Evolutionary conservation across 805 yeast genomes (phyloP), one percentile per base, ranked within the genome.

Genomic region (Helenozyma rhizophorensis): DNA sequence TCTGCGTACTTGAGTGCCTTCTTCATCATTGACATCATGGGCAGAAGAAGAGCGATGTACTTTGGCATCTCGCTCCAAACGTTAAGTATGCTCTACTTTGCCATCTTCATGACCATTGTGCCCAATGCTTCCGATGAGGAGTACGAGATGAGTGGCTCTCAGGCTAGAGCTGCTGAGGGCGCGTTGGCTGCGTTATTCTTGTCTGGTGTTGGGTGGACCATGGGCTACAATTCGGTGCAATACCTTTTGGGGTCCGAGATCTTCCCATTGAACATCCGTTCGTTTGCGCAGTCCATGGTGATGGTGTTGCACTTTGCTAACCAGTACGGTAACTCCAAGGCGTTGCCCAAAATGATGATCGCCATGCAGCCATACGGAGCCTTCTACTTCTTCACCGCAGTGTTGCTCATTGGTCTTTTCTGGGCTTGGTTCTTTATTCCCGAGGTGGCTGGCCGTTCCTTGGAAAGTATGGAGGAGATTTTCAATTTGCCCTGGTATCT

Each of bases 161-260:
- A 63, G 36, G 34, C 39, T 14, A 41, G 46, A 4, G 76, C 76
- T 2, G 60, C 72, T 22, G 50, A 58, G 31, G 74, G 61, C 30
- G 80, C 79, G 8, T 50, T 75, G 43, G 76, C 77, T 1, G 65
- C 74, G 30, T 45, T 76, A 15, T 74, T 58, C 43, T 43, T 74
- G 23, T 59, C 66, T 21, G 80, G 80, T 43, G 59, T 64, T 14
- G 79, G 78, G 23, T 76, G 80, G 81, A 69, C 76, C 21, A 51
- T 75, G 53, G 80, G 80, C 23, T 76, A 72, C 68, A 76, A 76
- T 53, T 59, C 75, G 0, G 58, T 74, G 29, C 80, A 75, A 48
- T 75, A 74, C 47, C 58, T 75, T 42, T 54, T 75, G 43, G 74
- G 73, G 37, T 64, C 80, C 4, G 81, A 76, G 47, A 62, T 76